Percentiles rank a stretch among this genome's conserved stretches.
Conservation (phyloP, 345 rosid species). For the Ricinus communis region DNA sequence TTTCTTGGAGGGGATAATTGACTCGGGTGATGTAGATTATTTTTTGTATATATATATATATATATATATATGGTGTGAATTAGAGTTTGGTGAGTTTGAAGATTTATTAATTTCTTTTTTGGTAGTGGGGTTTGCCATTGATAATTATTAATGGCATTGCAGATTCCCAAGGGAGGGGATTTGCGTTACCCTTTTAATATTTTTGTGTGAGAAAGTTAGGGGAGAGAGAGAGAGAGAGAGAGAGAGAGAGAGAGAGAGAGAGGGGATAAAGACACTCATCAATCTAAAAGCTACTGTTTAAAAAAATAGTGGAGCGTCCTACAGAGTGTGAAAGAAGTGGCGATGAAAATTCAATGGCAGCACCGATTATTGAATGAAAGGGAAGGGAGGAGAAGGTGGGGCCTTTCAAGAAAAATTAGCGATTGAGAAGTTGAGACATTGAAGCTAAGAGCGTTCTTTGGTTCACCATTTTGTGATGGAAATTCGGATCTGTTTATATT, state of each 20-base stretch:
- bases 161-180: slow-evolving; percentile 87
- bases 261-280: slow-evolving; percentile 17
- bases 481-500: slow-evolving; percentile 20
- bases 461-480: slow-evolving; percentile 14
- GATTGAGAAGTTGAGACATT: too few species aligned
- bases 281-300: slow-evolving; percentile 19
- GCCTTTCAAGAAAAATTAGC: slow-evolving; percentile 14
- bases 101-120: slow-evolving; percentile 38
- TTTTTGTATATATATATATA: slow-evolving; percentile 33
- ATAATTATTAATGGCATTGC: slow-evolving; percentile 50
- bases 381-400: slow-evolving; percentile 37
- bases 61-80: slow-evolving; percentile 10
- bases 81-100: slow-evolving; percentile 45
- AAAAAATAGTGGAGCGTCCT: slow-evolving; percentile 14
- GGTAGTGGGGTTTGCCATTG: slow-evolving; percentile 52
- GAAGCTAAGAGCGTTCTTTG: too few species aligned
- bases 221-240: slow-evolving; percentile 14
- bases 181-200: slow-evolving; percentile 21
- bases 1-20: slow-evolving; percentile 39
- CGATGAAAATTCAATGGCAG: slow-evolving; percentile 41
- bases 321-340: slow-evolving; percentile 29
- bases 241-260: slow-evolving; percentile 17
- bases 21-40: slow-evolving; percentile 40
- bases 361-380: slow-evolving; percentile 40
- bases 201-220: slow-evolving; percentile 33